Base-by-base conservation (phyloP, 2,329 filamentous ascomycete genomes). In the Cercospora berteroae region DNA sequence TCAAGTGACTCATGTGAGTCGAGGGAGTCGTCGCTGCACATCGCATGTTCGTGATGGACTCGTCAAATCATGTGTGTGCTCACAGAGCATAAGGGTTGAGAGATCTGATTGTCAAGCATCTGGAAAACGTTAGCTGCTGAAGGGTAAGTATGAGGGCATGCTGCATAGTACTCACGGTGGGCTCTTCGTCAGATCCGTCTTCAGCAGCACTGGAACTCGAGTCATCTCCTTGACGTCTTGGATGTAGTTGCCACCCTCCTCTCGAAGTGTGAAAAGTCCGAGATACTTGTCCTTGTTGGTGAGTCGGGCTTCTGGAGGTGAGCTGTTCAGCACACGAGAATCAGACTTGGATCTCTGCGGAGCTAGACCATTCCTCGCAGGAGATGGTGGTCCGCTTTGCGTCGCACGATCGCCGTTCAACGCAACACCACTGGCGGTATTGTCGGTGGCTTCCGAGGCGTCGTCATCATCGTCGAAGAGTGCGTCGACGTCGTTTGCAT, bases 141-240 rank as follows among this genome's bases (percentile, higher is more conserved):
- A 50, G 13, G 4, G 4, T 20, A 50, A 12, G 18, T 20, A 12
- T 20, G 18, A 20, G 20, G n/a, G 20, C 44, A 20, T 50, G 44
- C 44, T 18, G 29, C 9, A 36, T 8, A 27, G 33, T 18, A 94
- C 95, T 89, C 91, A 99, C 94, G 95, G 95, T 82, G 95, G 95
- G 83, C 94, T 98, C 91, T 99, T 99, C 83, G 86, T 92, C 76
- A 99, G 87, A 83, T 99, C 95, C 72, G 95, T 98, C 89, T 97
- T 98, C 77, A 99, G 83, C 79, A 99, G 96, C 73, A 99, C 91
- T n/a, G 95, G 95, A 69, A 99, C 91, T 74, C 94, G 87, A 52
- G 93, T 94, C 94, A 99, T 97, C 85, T 99, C 95, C 66, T 90
- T 94, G 72, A 99, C 93, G 80, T 99, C 95, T 82, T 99, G 95